Percentiles rank a stretch among this genome's conserved stretches.
Evolutionary conservation across 1,284 basidiomycete species (phyloP).

Genomic region (Marasmius sp.): DNA sequence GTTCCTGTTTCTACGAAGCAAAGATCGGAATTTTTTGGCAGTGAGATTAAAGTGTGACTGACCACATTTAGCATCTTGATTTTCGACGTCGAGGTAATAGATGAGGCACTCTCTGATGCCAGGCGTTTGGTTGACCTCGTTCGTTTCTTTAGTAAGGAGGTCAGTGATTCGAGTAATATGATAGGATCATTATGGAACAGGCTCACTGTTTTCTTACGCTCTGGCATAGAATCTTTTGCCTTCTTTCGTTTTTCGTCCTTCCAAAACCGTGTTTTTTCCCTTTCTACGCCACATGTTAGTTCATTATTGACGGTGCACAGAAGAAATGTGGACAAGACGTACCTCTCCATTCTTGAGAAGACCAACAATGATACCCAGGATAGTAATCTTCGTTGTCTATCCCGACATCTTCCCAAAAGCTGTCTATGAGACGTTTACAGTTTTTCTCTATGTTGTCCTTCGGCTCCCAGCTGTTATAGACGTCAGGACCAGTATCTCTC

Average conservation of each 20-base stretch:
- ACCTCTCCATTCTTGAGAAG: conserved; percentile 11
- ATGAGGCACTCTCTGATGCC: background rate
- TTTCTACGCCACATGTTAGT: background rate
- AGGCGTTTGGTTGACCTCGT: background rate
- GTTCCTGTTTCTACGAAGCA: background rate
- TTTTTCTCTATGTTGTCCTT: background rate
- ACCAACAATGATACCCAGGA: conserved; percentile 5
- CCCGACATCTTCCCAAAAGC: conserved; percentile 11
- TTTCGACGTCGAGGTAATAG: background rate
- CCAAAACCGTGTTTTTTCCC: conserved; percentile 1
- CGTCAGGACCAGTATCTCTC: background rate
- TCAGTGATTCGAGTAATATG: background rate
- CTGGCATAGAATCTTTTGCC: background rate
- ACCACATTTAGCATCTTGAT: background rate
- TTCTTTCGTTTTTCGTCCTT: background rate
- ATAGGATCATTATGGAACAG: background rate
- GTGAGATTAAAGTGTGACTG: background rate
- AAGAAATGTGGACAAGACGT: background rate
- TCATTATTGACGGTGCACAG: background rate
- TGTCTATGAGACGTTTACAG: conserved; percentile 6
- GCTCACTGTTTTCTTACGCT: background rate
- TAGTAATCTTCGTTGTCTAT: conserved; percentile 7
- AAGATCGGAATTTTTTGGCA: background rate
- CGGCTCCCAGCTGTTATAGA: conserved; percentile 12
- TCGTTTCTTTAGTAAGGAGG: background rate